Base-by-base conservation (phyloP, 352 stramenopile species). In the Hyaloperonospora arabidopsidis region DNA sequence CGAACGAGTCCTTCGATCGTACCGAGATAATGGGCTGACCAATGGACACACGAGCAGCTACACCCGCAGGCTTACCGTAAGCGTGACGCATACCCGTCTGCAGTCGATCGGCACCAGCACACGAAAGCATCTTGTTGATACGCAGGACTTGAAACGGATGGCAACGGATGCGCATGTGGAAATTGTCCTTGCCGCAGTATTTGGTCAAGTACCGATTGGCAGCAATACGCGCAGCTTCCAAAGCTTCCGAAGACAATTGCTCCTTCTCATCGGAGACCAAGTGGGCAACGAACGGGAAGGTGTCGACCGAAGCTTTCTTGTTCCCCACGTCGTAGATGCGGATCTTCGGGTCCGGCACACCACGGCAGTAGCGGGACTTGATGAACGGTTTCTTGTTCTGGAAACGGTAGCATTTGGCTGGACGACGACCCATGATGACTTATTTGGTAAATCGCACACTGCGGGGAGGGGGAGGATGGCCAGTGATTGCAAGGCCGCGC, bases 341-440 rank as follows among this genome's bases (percentile, higher is more conserved):
- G 77, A 99, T 99, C 86, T 92, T 92, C 40, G 82, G 70, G 71
- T 92, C 87, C 41, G 96, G 97, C 53, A 99, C 97, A 94, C 97
- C 97, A 83, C 97, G 95, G 75, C 96, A 99, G 85, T 98, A 99
- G 62, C 97, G 93, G 52, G 93, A 98, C 90, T 99, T 99, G 84
- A 99, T 99, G 88, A 99, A 99, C 48, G 97, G 97, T 86, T 99
- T 99, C 95, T 99, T 99, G 94, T 99, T 99, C 82, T 98, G 95
- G 93, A 99, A 99, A 76, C 97, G 95, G 87, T 98, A 99, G 84
- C 96, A 99, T 76, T 96, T 95, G 72, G 96, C 93, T 68, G 96
- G 96, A 97, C 67, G 67, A 44, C 67, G 67, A 68, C 67, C 67
- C 67, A 75, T 75, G 29, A 32, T 65, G 59, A 65, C 61, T 70